Conservation (phyloP, 2,329 filamentous ascomycete species). For the Colletotrichum viniferum region DNA sequence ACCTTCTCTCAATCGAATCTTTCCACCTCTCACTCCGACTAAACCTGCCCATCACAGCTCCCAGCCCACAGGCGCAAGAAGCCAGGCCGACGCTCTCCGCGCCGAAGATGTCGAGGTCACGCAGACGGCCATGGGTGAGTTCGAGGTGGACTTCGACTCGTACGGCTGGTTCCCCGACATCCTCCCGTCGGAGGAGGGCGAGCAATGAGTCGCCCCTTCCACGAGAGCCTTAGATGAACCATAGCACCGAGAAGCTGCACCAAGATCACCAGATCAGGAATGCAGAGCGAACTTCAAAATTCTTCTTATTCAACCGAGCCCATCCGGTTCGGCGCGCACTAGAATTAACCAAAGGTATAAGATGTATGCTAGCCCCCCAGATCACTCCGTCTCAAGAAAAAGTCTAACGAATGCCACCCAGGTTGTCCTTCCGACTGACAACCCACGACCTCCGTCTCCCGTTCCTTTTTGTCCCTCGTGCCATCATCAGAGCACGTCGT, state of each 20-base stretch:
- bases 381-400: neutral
- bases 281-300: neutral
- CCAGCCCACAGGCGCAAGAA: constrained; percentile 50
- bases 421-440: neutral
- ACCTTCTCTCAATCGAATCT: neutral
- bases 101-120: constrained; percentile 59
- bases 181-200: constrained; percentile 50
- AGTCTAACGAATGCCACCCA: neutral
- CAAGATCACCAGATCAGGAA: no score
- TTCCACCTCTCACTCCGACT: neutral
- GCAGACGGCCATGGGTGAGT: constrained; percentile 53
- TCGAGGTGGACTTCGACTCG: constrained; percentile 53
- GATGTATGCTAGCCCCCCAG: neutral
- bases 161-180: constrained; percentile 61
- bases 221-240: no score
- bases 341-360: constrained; percentile 18
- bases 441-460: neutral
- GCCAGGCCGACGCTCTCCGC: constrained; percentile 54
- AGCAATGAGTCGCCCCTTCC: neutral
- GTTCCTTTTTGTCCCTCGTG: neutral
- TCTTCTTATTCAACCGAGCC: constrained; percentile 9
- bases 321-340: neutral
- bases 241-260: no score
- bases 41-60: constrained; percentile 38
- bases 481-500: constrained; percentile 15